Percentiles rank a stretch among this genome's conserved stretches.
Evolutionary conservation across 2,329 filamentous ascomycete species (phyloP).

Genomic region (Cercospora brassicicola): DNA sequence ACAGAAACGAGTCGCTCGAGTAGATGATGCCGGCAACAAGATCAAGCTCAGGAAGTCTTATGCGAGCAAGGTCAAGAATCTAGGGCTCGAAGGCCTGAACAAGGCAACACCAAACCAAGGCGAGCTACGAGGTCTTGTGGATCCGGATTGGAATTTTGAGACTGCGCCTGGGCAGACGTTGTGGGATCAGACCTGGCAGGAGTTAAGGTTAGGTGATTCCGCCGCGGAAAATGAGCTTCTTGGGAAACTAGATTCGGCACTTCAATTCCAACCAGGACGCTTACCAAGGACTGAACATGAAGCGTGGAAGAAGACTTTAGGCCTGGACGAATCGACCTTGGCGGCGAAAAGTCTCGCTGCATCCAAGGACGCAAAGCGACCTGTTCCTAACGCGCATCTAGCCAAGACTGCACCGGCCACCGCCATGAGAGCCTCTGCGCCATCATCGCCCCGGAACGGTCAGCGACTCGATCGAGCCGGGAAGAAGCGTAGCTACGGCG

Average conservation of each 20-base stretch:
- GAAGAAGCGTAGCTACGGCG: conserved; percentile 75
- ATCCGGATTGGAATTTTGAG: conserved; percentile 34
- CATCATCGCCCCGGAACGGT: conserved; percentile 45
- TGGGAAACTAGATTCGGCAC: conserved; percentile 44
- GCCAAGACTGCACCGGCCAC: conserved; percentile 32
- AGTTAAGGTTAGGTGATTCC: conserved; percentile 42
- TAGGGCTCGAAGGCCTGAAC: conserved; percentile 52
- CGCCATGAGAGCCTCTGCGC: conserved; percentile 35
- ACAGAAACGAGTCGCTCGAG: conserved; percentile 59
- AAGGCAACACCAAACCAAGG: conserved; percentile 47
- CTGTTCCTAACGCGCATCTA: conserved; percentile 29
- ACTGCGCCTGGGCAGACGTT: conserved; percentile 12
- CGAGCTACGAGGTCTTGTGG: conserved; percentile 40
- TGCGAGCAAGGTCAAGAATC: conserved; percentile 53
- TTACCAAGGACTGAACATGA: conserved; percentile 45
- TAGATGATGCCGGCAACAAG: conserved; percentile 66
- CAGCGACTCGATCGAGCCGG: conserved; percentile 63
- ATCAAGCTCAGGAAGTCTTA: conserved; percentile 61
- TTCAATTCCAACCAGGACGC: conserved; percentile 47
- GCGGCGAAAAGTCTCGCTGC: conserved; percentile 32
- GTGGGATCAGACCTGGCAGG: conserved; percentile 42
- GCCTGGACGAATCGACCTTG: conserved; percentile 43
- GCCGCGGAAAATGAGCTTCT: conserved; percentile 35
- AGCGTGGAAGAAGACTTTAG: conserved; percentile 48
- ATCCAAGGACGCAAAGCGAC: conserved; percentile 11